Percentiles rank a stretch among this genome's conserved stretches.
Conservation (phyloP, 1,139 yeast species). For the Ashbya aceris region DNA sequence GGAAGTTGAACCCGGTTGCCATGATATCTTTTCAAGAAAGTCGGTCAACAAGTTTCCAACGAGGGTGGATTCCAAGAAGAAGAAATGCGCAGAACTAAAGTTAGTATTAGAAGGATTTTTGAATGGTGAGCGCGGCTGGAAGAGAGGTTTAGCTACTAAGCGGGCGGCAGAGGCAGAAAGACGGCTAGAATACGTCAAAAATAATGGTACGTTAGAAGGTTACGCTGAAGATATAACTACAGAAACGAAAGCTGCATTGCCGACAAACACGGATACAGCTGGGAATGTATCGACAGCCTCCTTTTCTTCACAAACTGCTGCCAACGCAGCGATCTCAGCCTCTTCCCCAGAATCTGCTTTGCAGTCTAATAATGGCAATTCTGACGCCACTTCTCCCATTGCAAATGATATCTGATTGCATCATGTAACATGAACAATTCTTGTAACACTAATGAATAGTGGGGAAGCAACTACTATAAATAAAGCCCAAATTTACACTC, state of each 20-base stretch:
- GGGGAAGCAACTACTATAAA: neutral
- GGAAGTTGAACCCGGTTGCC: constrained; percentile 73
- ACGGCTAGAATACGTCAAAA: constrained; percentile 8
- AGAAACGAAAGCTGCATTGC: neutral
- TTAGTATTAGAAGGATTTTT: constrained; percentile 19
- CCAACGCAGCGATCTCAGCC: neutral
- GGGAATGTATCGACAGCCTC: neutral
- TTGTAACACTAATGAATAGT: constrained; percentile 2
- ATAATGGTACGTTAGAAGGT: constrained; percentile 12
- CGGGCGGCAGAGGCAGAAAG: constrained; percentile 9
- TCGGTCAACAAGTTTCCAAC: constrained; percentile 27
- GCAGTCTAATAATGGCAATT: neutral
- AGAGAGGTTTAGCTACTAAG: constrained; percentile 11
- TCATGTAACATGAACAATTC: constrained; percentile 3
- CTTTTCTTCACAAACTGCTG: neutral
- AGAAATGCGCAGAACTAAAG: constrained; percentile 19
- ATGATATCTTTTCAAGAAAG: constrained; percentile 66
- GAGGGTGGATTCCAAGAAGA: constrained; percentile 17
- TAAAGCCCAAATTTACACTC: neutral
- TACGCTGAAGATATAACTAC: neutral
- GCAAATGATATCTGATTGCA: neutral
- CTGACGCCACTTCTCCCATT: neutral
- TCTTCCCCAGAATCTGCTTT: neutral
- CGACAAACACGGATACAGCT: neutral
- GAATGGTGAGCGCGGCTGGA: constrained; percentile 20